phyloP scores from a whole-genome alignment of 2,329 filamentous ascomycete genomes.

The Leptographium flavum region DNA sequence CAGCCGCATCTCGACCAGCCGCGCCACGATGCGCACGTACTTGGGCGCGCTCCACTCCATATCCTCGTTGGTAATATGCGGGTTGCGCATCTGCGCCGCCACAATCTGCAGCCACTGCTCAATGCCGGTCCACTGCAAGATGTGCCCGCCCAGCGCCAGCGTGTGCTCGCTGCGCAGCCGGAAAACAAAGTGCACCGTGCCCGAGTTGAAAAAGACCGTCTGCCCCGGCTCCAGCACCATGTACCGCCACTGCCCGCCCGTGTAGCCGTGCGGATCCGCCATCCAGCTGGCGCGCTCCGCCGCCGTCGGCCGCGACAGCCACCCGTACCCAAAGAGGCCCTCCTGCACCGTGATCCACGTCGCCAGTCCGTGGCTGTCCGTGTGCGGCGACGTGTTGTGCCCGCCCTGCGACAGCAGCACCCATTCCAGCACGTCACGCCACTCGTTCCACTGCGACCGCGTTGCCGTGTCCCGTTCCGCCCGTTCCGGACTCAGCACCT shows the following conservation, averaged over 20 bases:
- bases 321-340: constrained; percentile 18
- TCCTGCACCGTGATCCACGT: constrained; percentile 21
- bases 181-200: constrained; percentile 22
- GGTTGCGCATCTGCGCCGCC: constrained; percentile 15
- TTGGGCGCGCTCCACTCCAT: constrained; percentile 14
- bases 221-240: constrained; percentile 19
- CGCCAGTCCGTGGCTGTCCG: constrained; percentile 19
- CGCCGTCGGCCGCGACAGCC: constrained; percentile 16
- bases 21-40: constrained; percentile 12
- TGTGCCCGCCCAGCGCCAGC: constrained; percentile 19
- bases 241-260: constrained; percentile 18
- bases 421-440: constrained; percentile 19
- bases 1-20: constrained; percentile 10
- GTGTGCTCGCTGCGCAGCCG: constrained; percentile 15
- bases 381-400: constrained; percentile 20
- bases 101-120: constrained; percentile 17
- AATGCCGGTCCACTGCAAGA: constrained; percentile 20
- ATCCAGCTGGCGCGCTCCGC: constrained; percentile 16
- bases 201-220: constrained; percentile 20
- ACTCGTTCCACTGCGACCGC: constrained; percentile 18
- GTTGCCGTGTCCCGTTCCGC: constrained; percentile 16
- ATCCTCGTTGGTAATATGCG: constrained; percentile 18
- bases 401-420: constrained; percentile 20
- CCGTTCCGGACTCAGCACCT: constrained; percentile 23
- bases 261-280: constrained; percentile 12